These are phyloP conservation scores for Beauveria pseudobassiana DNA, from an alignment of 2,329 filamentous ascomycete species.

Conservation along the genomic window DNA sequence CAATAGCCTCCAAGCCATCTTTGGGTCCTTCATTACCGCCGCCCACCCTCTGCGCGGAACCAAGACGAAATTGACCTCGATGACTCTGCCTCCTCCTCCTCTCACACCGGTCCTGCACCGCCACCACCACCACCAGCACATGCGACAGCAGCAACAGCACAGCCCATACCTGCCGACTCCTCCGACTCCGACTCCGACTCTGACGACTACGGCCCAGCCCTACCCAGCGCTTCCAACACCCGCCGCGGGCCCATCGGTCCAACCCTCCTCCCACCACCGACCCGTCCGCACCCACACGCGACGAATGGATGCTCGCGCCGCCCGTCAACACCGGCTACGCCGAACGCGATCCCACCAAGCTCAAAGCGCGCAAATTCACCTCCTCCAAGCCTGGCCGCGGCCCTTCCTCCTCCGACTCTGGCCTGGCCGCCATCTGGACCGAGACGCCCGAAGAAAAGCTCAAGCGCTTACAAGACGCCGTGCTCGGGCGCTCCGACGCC, in stretches of 20 bases:
- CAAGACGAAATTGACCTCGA: constrained; percentile 34
- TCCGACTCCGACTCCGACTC: constrained; percentile 25
- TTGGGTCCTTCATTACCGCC: constrained; percentile 18
- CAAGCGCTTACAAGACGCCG: constrained; percentile 69
- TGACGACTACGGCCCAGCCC: constrained; percentile 50
- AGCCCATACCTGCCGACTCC: constrained; percentile 16
- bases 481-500: constrained; percentile 60
- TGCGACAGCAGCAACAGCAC: constrained; percentile 20
- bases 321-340: constrained; percentile 48
- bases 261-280: constrained; percentile 21
- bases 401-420: constrained; percentile 14
- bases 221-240: constrained; percentile 34
- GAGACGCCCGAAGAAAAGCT: constrained; percentile 87
- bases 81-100: constrained; percentile 28
- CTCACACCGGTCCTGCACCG: constrained; percentile 30
- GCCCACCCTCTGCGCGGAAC: constrained; percentile 19
- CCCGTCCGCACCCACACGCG: constrained; percentile 50
- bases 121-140: constrained; percentile 19
- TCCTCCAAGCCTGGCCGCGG: constrained; percentile 41
- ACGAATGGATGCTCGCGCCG: constrained; percentile 78
- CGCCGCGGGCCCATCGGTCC: constrained; percentile 41
- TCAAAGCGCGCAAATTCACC: constrained; percentile 72
- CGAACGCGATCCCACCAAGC: constrained; percentile 74
- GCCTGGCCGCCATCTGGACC: constrained; percentile 70
- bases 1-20: constrained; percentile 15